These are phyloP conservation scores for Rhexocercosporidium sp. DNA, from an alignment of 2,329 filamentous ascomycete species.

Conservation along the genomic window DNA sequence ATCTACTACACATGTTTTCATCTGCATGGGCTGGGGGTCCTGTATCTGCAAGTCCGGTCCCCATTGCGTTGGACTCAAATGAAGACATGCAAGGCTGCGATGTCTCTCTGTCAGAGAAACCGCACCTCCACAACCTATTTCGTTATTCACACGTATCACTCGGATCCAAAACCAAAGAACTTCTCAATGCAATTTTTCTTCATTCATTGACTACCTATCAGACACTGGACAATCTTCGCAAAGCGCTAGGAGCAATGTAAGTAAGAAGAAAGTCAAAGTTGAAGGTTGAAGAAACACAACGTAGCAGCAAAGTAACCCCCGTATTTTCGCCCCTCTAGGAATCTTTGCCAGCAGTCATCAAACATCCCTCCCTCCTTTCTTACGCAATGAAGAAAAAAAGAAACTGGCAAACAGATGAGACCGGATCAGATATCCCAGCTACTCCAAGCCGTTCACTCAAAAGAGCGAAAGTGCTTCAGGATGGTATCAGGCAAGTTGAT, in stretches of 20 bases:
- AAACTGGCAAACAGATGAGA: neutral
- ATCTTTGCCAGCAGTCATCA: slow-evolving; percentile 23
- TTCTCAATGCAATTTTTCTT: slow-evolving; percentile 9
- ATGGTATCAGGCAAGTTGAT: neutral
- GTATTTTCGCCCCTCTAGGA: slow-evolving; percentile 17
- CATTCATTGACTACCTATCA: slow-evolving; percentile 18
- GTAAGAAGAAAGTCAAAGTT: neutral
- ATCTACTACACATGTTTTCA: too few relatives aligned
- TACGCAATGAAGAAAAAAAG: slow-evolving; percentile 16
- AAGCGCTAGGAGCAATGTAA: slow-evolving; percentile 19
- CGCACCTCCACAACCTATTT: too few relatives aligned
- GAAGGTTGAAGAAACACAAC: neutral
- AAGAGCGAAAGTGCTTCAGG: neutral
- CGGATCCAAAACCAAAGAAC: neutral
- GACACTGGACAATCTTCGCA: slow-evolving; percentile 20
- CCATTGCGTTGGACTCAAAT: too few relatives aligned
- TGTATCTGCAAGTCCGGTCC: too few relatives aligned
- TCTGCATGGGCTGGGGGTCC: too few relatives aligned
- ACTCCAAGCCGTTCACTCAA: neutral
- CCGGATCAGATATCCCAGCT: neutral
- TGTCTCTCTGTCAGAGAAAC: too few relatives aligned
- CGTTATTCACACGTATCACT: neutral
- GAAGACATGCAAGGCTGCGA: too few relatives aligned
- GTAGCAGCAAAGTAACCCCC: neutral
- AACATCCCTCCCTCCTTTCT: slow-evolving; percentile 25